Evolutionary conservation across 306 rosid species (phyloP).

Genomic region (Gastrolobium villosum): DNA sequence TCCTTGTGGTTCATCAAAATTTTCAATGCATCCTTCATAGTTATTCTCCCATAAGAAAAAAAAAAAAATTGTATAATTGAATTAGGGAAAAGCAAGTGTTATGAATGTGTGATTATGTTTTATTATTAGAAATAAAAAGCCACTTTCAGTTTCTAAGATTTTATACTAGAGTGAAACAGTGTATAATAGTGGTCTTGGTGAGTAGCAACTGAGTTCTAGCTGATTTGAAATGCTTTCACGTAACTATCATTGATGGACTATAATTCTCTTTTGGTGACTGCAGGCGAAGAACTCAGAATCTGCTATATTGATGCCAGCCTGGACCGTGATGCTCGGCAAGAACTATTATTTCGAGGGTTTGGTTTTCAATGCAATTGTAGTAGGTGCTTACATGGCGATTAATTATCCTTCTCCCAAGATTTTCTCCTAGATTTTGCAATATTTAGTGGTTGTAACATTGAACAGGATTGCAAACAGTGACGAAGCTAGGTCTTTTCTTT

Average conservation of each 20-base stretch:
- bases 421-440: conserved; percentile 9
- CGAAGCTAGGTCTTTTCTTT: background rate
- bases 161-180: background rate
- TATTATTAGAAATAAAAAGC: conserved; percentile 17
- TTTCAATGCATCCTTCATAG: conserved; percentile 4
- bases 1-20: background rate
- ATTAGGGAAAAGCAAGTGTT: conserved; percentile 7
- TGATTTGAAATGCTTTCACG: background rate
- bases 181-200: background rate
- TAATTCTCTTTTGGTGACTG: conserved; percentile 20
- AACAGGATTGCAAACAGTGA: background rate
- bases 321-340: conserved; percentile 73
- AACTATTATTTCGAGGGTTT: conserved; percentile 68
- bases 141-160: conserved; percentile 16
- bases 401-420: conserved; percentile 16
- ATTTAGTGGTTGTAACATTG: conserved; percentile 3
- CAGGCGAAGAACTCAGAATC: conserved; percentile 95
- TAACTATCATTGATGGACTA: conserved; percentile 16
- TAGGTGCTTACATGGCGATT: conserved; percentile 77
- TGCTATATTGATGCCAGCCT: conserved; percentile 93
- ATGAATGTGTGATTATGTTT: background rate
- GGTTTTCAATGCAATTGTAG: conserved; percentile 84
- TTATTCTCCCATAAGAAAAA: background rate
- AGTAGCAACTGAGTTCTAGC: background rate
- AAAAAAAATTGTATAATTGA: conserved; percentile 14